Evolutionary conservation across 2,329 filamentous ascomycete genomes (phyloP).

Genomic region (Teratosphaeria destructans): DNA sequence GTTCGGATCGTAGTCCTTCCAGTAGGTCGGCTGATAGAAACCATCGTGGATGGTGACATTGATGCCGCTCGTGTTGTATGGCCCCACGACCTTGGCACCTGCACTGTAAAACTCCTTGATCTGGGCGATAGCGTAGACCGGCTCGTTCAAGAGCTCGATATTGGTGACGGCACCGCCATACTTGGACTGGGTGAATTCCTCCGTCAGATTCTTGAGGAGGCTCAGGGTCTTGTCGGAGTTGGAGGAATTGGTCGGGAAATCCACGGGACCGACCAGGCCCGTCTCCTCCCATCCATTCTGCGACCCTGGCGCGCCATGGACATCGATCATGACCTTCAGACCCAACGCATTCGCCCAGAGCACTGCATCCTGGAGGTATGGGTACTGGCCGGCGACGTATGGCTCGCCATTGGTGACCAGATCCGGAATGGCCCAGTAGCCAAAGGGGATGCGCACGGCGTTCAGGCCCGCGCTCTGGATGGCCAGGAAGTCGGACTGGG

Average conservation of each 20-base stretch:
- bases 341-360: slow-evolving; percentile 16
- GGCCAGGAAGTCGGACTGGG: slow-evolving; percentile 12
- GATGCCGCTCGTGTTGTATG: slow-evolving; percentile 9
- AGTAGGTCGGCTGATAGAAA: slow-evolving; percentile 15
- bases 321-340: slow-evolving; percentile 15
- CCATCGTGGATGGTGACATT: slow-evolving; percentile 14
- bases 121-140: slow-evolving; percentile 5
- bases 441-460: slow-evolving; percentile 16
- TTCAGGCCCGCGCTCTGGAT: slow-evolving; percentile 12
- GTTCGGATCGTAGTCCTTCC: slow-evolving; percentile 13
- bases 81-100: slow-evolving; percentile 7
- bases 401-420: slow-evolving; percentile 11
- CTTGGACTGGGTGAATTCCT: slow-evolving; percentile 12
- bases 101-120: slow-evolving; percentile 10
- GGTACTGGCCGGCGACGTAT: slow-evolving; percentile 13
- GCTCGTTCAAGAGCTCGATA: slow-evolving; percentile 17
- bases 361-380: slow-evolving; percentile 12
- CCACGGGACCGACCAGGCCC: slow-evolving; percentile 11
- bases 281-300: slow-evolving; percentile 15
- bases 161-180: slow-evolving; percentile 14
- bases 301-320: slow-evolving; percentile 15
- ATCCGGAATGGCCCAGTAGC: slow-evolving; percentile 17
- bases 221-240: slow-evolving; percentile 13
- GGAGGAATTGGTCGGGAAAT: slow-evolving; percentile 10
- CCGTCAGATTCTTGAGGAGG: slow-evolving; percentile 15